phyloP scores from a whole-genome alignment of 352 stramenopile species.

The Phytophthora quininea region DNA sequence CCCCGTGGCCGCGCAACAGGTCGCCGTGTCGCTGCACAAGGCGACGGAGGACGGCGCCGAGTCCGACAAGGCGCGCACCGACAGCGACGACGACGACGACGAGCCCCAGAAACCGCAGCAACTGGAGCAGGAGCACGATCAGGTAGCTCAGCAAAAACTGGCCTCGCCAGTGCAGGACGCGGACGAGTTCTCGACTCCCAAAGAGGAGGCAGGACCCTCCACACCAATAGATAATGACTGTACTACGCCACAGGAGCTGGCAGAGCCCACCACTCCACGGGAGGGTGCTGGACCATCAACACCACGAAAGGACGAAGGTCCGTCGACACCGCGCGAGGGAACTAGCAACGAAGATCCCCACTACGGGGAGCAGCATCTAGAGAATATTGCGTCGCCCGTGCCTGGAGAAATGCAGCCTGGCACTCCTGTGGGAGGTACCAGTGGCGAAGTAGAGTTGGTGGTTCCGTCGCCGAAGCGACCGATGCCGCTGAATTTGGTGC shows the following conservation, averaged over 20 bases:
- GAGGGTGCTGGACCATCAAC: not conserved
- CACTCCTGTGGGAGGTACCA: not conserved
- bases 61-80: conserved; percentile 38
- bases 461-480: conserved; percentile 32
- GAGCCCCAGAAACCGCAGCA: conserved; percentile 12
- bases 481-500: conserved; percentile 27
- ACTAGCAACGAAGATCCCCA: not conserved
- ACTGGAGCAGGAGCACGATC: conserved; percentile 5
- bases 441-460: conserved; percentile 26
- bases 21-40: conserved; percentile 18
- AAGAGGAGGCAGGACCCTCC: not conserved
- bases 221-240: not conserved
- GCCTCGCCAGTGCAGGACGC: not conserved
- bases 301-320: not conserved
- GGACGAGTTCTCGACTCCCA: not conserved
- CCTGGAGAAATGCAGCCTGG: not conserved
- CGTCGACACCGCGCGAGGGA: not conserved
- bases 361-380: not conserved
- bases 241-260: not conserved
- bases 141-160: conserved; percentile 4
- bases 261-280: not conserved
- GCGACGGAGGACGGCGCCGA: conserved; percentile 27
- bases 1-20: conserved; percentile 10
- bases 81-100: conserved; percentile 39
- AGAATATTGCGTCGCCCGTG: not conserved